Conservation (phyloP, 306 rosid genomes). For the Geum urbanum region DNA sequence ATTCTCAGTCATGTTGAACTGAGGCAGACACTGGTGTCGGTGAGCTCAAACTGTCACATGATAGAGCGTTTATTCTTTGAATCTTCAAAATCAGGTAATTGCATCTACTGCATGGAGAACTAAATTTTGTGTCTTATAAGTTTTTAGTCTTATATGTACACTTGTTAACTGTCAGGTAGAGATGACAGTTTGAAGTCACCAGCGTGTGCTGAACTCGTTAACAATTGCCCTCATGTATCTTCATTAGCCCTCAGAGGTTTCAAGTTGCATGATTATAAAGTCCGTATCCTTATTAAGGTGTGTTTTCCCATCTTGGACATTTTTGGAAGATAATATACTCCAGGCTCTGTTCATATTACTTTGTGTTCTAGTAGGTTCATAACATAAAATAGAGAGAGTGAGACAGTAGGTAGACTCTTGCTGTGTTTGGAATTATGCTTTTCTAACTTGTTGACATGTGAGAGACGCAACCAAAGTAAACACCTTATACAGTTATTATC, state of each 20-base stretch:
- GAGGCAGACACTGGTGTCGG: slow-evolving; percentile 86
- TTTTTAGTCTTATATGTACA: slow-evolving; percentile 28
- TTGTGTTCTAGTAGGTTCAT: neutral
- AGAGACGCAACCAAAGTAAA: neutral
- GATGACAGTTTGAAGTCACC: slow-evolving; percentile 93
- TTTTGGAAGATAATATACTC: slow-evolving; percentile 1
- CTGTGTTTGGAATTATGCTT: neutral
- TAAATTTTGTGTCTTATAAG: slow-evolving; percentile 14
- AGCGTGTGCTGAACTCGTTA: slow-evolving; percentile 68
- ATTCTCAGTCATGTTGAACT: slow-evolving; percentile 78
- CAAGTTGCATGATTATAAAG: slow-evolving; percentile 85
- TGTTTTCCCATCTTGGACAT: slow-evolving; percentile 8
- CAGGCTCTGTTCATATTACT: neutral
- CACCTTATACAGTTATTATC: neutral
- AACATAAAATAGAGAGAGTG: neutral
- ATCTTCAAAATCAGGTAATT: slow-evolving; percentile 81
- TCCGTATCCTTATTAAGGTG: slow-evolving; percentile 89
- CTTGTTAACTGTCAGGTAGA: slow-evolving; percentile 62
- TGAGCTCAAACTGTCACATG: slow-evolving; percentile 70
- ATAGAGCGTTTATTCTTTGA: slow-evolving; percentile 90
- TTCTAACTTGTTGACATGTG: neutral
- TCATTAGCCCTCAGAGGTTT: slow-evolving; percentile 95
- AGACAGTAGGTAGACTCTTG: neutral
- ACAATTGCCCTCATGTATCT: slow-evolving; percentile 66
- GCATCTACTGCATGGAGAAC: slow-evolving; percentile 19